phyloP scores from a whole-genome alignment of 2,329 filamentous ascomycete species.

The Coniochaeta sp. region DNA sequence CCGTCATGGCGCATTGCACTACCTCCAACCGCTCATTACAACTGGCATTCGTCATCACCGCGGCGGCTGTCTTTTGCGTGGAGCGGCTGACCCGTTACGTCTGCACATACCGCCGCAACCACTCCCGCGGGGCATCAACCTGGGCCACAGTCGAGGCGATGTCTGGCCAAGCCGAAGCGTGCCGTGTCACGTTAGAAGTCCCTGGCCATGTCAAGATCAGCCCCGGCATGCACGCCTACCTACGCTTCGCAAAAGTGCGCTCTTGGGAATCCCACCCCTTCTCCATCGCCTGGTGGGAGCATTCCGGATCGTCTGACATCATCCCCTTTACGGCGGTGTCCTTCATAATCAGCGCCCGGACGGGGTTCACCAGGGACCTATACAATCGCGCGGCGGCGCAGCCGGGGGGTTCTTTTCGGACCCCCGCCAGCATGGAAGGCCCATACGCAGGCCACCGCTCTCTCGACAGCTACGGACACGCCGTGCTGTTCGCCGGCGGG shows the following conservation, averaged over 20 bases:
- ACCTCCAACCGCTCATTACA: no score
- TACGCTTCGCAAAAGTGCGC: background rate
- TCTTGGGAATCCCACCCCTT: background rate
- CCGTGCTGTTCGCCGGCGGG: background rate
- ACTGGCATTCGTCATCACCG: background rate
- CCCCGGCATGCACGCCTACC: background rate
- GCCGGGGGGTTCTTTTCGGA: background rate
- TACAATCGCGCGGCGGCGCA: background rate
- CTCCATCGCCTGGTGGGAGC: background rate
- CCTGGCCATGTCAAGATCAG: background rate
- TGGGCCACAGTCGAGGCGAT: background rate
- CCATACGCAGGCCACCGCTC: background rate
- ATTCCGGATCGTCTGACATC: background rate
- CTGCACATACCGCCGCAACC: background rate
- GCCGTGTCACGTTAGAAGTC: background rate
- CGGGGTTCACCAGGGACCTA: background rate
- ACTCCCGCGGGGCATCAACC: background rate
- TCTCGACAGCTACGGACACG: background rate
- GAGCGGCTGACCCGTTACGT: background rate
- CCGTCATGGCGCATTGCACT: background rate
- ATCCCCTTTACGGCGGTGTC: background rate
- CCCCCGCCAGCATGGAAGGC: background rate
- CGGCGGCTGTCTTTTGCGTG: background rate
- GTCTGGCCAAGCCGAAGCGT: background rate
- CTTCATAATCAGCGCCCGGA: background rate